Evolutionary conservation across 2,329 filamentous ascomycete species (phyloP), one percentile per base, ranked within the genome.

Genomic region (Coniochaeta ligniaria): DNA sequence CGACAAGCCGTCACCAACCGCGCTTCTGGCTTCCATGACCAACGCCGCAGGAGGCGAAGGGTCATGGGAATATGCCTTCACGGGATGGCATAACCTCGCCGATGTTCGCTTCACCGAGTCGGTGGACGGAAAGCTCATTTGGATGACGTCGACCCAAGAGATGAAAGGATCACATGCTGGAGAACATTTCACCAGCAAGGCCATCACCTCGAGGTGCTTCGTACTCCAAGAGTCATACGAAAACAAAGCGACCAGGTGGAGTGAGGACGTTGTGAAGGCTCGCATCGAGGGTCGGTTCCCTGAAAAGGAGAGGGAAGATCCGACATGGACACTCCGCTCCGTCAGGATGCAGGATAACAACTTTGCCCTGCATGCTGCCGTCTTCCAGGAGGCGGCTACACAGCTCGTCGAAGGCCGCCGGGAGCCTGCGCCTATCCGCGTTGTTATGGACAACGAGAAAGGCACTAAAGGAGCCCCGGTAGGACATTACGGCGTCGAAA

Each of bases 261-360:
- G 86, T 31, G 94, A 98, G 74, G 95, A 98, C 65, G 81, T 97
- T 14, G 85, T 87, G 56, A 96, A 94, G 75, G 92, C 93, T 9
- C 86, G 88, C 64, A 86, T 97, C 16, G 94, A 97, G 74, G 89
- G 87, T 6, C 85, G 93, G 12, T 96, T 96, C 68, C 78, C 90
- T 0, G 92, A 96, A 71, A 73, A 78, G n/a, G 91, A 96, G 75
- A 85, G 93, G 61, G 92, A 96, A 72, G 84, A 88, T 61, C 82
- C 87, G 17, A 86, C 83, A 66, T 97, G 92, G 92, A 90, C 90
- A 35, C 82, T 96, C 35, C 85, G 92, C 41, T 89, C 87, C 22
- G 82, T 85, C 16, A 83, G 81, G 61, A 82, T 86, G 71, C 80
- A 82, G 41, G 88, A 87, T 68, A 82, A 76, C 61, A 82, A 81